Conservation (phyloP, 2,329 filamentous ascomycete genomes). For the Drechslerella coelobrocha region DNA sequence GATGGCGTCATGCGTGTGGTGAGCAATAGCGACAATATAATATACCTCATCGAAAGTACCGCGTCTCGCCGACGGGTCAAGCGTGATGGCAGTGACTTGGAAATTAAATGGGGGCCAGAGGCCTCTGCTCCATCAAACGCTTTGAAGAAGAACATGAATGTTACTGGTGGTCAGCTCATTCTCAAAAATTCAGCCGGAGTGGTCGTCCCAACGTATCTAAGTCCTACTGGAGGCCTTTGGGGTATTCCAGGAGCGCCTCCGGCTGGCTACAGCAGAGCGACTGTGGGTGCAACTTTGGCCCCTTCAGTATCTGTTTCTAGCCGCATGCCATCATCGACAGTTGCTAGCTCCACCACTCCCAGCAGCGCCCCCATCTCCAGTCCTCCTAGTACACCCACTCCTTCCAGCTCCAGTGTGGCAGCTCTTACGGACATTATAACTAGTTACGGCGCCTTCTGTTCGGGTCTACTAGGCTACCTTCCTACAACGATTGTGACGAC, state of each 20-base stretch:
- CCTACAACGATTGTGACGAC: not conserved
- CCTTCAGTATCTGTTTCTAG: too few species aligned
- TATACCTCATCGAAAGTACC: not conserved
- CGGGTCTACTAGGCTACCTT: not conserved
- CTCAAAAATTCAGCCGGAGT: not conserved
- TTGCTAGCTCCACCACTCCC: not conserved
- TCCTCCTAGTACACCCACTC: not conserved
- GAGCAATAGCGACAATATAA: not conserved
- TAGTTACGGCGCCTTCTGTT: not conserved
- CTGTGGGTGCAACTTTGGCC: too few species aligned
- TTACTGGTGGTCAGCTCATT: not conserved
- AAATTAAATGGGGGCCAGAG: not conserved
- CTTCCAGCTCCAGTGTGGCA: not conserved
- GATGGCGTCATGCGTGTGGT: slow-evolving; percentile 17
- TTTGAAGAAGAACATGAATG: not conserved
- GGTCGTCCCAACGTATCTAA: too few species aligned
- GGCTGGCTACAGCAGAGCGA: too few species aligned
- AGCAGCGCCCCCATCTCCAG: not conserved
- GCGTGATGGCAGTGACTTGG: not conserved
- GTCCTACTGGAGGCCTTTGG: too few species aligned
- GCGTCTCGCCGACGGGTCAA: not conserved
- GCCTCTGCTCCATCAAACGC: not conserved
- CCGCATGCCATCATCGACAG: too few species aligned
- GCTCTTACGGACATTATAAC: not conserved
- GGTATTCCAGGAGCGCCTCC: too few species aligned